Base-by-base conservation (phyloP, 352 stramenopile genomes). In the Phytophthora multivora region DNA sequence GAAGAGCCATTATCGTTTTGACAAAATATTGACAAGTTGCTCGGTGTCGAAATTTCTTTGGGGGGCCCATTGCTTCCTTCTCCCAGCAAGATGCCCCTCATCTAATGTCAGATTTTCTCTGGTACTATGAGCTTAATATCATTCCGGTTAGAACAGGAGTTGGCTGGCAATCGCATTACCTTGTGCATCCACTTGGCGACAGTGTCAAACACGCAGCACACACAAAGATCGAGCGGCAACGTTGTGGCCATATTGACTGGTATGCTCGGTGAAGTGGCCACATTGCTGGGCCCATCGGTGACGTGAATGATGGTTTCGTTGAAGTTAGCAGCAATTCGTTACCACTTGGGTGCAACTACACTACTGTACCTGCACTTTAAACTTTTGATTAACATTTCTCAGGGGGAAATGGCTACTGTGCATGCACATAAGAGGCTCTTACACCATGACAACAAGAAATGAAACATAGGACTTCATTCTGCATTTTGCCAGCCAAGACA, bases 1-100 rank as follows among this genome's bases (percentile, higher is more conserved):
- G 84, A 90, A 6, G 75, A 91, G 41, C 83, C 83, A 4, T 71
- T 83, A 36, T 92, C 83, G 33, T 91, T 93, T 60, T 93, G 66
- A 77, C 46, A 8, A 25, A 39, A 23, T 16, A 39, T 16, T 15
- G 18, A 46, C 18, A 36, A 45, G 4, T 39, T 33, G 42, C 16
- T n/a, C 42, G 16, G 38, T 25, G 6, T 9, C 28, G 28, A 33
- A 33, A 33, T 33, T 33, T 33, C 35, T 40, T 40, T 40, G 35
- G 35, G 11, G 23, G 9, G n/a, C 9, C 7, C 3, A 18, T 9
- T 40, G 9, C 38, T 4, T 43, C 10, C 13, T 21, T 4, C 21
- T 23, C 21, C 21, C 21, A 23, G 21, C 21, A 23, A 23, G 21
- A 23, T 23, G 21, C 12, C n/a, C 2, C 7, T 39, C 13, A 49